A percentile compares a stretch with the other conserved stretches of the same genome.
Conservation (phyloP, 148 eudicot species). For the Cornus kousa region DNA sequence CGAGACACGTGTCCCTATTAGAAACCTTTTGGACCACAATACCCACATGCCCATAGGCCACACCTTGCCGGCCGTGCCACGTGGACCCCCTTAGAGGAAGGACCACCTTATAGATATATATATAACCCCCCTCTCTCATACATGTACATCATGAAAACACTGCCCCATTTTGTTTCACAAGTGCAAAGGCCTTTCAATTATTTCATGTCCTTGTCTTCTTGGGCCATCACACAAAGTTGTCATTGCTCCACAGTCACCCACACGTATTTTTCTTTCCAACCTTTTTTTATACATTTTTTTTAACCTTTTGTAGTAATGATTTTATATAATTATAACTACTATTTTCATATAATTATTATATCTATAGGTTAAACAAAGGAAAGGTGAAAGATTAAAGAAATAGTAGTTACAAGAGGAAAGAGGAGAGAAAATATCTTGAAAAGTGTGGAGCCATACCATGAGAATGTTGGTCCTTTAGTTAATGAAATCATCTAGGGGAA, state of each 20-base stretch:
- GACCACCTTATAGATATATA: constrained; percentile 16
- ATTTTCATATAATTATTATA: not conserved
- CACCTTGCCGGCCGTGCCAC: constrained; percentile 35
- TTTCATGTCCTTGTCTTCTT: constrained; percentile 29
- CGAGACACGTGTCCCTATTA: constrained; percentile 8
- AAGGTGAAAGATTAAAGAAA: not conserved
- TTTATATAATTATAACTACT: not conserved
- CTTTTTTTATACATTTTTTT: constrained; percentile 1
- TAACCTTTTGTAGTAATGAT: not conserved
- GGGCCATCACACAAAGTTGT: constrained; percentile 32
- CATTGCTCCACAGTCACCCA: constrained; percentile 1
- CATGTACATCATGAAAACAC: not conserved
- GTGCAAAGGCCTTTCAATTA: constrained; percentile 22
- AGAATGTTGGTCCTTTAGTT: constrained; percentile 56
- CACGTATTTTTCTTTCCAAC: constrained; percentile 7
- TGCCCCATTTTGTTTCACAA: not conserved
- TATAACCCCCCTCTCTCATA: not conserved
- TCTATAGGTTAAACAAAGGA: not conserved
- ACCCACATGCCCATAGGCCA: constrained; percentile 45
- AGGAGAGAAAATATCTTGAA: constrained; percentile 2
- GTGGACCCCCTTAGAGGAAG: constrained; percentile 23
- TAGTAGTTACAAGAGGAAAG: not conserved
- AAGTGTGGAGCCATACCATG: constrained; percentile 47
- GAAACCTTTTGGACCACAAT: constrained; percentile 37
- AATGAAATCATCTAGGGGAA: constrained; percentile 29